Conservation (phyloP, 2,329 filamentous ascomycete genomes). For the Fusarium sp. region DNA sequence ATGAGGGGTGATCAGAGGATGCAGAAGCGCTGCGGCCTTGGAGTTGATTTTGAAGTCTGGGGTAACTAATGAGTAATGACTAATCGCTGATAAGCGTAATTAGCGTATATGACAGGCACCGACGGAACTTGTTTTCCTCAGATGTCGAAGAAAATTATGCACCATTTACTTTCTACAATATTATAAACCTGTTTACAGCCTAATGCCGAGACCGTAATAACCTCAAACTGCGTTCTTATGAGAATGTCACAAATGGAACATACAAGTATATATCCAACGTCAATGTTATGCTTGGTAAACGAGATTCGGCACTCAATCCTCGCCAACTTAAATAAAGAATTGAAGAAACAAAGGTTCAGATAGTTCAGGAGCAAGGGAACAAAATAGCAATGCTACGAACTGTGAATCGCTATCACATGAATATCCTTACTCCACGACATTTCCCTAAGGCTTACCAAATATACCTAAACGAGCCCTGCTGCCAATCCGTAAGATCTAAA, state of each 20-base stretch:
- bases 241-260: too few relatives aligned
- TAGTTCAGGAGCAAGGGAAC: too few relatives aligned
- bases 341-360: too few relatives aligned
- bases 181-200: not conserved
- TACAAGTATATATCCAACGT: too few relatives aligned
- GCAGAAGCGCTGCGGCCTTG: not conserved
- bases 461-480: not conserved
- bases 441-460: not conserved
- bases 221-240: too few relatives aligned
- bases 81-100: not conserved
- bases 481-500: not conserved
- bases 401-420: rapidly evolving
- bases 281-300: too few relatives aligned
- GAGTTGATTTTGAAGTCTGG: not conserved
- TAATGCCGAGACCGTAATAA: rapidly evolving
- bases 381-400: rapidly evolving
- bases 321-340: too few relatives aligned
- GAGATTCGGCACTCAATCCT: too few relatives aligned
- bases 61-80: not conserved
- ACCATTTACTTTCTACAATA: not conserved
- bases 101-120: too few relatives aligned
- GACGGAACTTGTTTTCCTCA: too few relatives aligned
- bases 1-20: not conserved
- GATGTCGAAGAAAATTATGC: rapidly evolving
- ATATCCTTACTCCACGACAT: rapidly evolving